Percentiles rank a stretch among this genome's conserved stretches.
These are phyloP conservation scores for Trichoderma koningii DNA, from an alignment of 2,329 filamentous ascomycete genomes.

Conservation along the genomic window DNA sequence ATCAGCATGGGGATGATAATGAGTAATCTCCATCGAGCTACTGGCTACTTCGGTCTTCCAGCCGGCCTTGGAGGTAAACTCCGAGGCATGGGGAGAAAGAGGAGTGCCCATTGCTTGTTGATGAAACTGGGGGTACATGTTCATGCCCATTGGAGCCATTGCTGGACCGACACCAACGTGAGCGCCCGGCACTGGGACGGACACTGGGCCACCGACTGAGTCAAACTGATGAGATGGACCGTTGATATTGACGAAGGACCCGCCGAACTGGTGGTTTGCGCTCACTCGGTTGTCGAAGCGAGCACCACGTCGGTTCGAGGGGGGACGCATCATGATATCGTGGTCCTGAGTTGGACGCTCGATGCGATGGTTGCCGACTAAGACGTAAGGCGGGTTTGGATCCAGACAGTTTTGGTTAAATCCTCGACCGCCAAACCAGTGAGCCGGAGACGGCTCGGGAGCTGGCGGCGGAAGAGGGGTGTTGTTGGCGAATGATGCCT, in stretches of 20 bases:
- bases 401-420: slow-evolving; percentile 48
- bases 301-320: slow-evolving; percentile 48
- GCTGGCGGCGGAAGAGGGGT: slow-evolving; percentile 42
- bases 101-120: slow-evolving; percentile 63
- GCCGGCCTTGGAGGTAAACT: slow-evolving; percentile 63
- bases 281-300: slow-evolving; percentile 51
- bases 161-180: slow-evolving; percentile 41
- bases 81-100: slow-evolving; percentile 71
- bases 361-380: slow-evolving; percentile 46
- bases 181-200: slow-evolving; percentile 32
- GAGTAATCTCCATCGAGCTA: slow-evolving; percentile 30
- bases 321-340: slow-evolving; percentile 50
- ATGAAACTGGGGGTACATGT: slow-evolving; percentile 53
- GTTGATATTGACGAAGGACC: slow-evolving; percentile 40
- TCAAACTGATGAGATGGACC: slow-evolving; percentile 41
- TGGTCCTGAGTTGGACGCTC: slow-evolving; percentile 54
- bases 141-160: slow-evolving; percentile 44
- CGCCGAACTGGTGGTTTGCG: slow-evolving; percentile 39
- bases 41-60: slow-evolving; percentile 59
- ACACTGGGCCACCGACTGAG: slow-evolving; percentile 40
- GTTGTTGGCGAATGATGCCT: slow-evolving; percentile 43
- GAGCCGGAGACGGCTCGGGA: slow-evolving; percentile 40
- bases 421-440: slow-evolving; percentile 51
- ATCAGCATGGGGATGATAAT: slow-evolving; percentile 27
- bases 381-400: slow-evolving; percentile 39